Evolutionary conservation across 352 stramenopile species (phyloP).

Genomic region (Phytophthora tentaculata): DNA sequence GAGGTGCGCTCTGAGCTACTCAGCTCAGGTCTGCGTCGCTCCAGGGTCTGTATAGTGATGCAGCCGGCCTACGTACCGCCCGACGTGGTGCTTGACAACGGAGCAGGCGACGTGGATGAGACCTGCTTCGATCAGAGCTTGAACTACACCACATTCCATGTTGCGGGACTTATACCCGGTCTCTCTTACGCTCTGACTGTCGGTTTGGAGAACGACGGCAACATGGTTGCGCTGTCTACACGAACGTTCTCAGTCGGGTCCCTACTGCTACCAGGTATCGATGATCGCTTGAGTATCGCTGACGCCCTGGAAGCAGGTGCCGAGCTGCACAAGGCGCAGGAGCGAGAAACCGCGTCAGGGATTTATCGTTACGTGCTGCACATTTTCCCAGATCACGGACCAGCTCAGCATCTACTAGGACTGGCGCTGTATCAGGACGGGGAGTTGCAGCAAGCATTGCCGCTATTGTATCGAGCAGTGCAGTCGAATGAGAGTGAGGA

Average conservation of each 20-base stretch:
- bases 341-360: slow-evolving; percentile 34
- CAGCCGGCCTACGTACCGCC: slow-evolving; percentile 45
- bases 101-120: slow-evolving; percentile 44
- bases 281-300: slow-evolving; percentile 45
- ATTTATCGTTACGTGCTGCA: slow-evolving; percentile 68
- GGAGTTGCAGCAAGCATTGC: slow-evolving; percentile 32
- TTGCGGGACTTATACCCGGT: slow-evolving; percentile 60
- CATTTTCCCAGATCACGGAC: slow-evolving; percentile 50
- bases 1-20: slow-evolving; percentile 51
- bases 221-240: slow-evolving; percentile 67
- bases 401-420: slow-evolving; percentile 60
- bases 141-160: slow-evolving; percentile 63
- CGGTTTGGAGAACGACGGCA: slow-evolving; percentile 52
- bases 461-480: slow-evolving; percentile 52
- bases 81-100: slow-evolving; percentile 46
- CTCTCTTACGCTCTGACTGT: slow-evolving; percentile 62
- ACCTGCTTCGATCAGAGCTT: slow-evolving; percentile 62
- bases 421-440: slow-evolving; percentile 56
- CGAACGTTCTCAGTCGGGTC: slow-evolving; percentile 69
- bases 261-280: slow-evolving; percentile 32
- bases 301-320: slow-evolving; percentile 50
- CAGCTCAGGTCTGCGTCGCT: slow-evolving; percentile 21
- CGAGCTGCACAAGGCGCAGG: slow-evolving; percentile 42
- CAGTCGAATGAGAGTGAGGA: slow-evolving; percentile 49
- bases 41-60: slow-evolving; percentile 68